Conservation (phyloP, 805 yeast genomes). For the Lipomyces yamanashiensis region DNA sequence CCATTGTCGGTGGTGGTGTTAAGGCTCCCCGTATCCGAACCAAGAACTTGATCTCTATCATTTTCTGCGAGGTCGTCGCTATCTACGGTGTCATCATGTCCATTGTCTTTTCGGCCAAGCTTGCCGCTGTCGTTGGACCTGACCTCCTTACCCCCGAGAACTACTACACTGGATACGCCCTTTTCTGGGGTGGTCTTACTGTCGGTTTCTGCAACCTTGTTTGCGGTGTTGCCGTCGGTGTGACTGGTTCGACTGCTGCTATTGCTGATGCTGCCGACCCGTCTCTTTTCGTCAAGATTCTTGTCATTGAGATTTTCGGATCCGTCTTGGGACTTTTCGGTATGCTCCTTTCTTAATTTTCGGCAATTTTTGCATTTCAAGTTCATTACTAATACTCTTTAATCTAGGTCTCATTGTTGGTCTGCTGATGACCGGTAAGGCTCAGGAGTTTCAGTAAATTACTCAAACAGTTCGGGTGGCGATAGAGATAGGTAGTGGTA, state of each 20-base stretch:
- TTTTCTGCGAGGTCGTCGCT: constrained; percentile 99
- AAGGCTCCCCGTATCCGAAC: constrained; percentile 97
- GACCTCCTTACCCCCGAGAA: constrained; percentile 77
- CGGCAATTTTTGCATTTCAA: background rate
- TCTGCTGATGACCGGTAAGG: constrained; percentile 94
- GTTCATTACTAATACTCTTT: background rate
- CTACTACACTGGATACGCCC: constrained; percentile 89
- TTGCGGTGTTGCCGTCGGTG: constrained; percentile 96
- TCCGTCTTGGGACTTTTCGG: constrained; percentile 95
- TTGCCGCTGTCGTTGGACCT: constrained; percentile 65
- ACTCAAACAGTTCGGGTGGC: background rate
- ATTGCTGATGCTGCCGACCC: constrained; percentile 97
- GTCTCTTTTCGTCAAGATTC: constrained; percentile 88
- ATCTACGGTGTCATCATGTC: constrained; percentile 92
- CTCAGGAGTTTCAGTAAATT: constrained; percentile 65
- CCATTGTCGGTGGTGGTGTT: constrained; percentile 97
- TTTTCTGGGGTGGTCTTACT: constrained; percentile 98
- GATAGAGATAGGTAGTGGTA: constrained; percentile 4
- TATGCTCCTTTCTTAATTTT: background rate
- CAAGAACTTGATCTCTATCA: constrained; percentile 88
- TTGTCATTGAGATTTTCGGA: constrained; percentile 97
- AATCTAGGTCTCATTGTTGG: constrained; percentile 77
- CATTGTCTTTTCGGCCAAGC: constrained; percentile 91
- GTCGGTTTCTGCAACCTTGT: constrained; percentile 92
- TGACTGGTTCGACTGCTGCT: constrained; percentile 99